Percentiles rank a stretch among this genome's conserved stretches.
These are phyloP conservation scores for Apiospora pterosperma DNA, from an alignment of 2,329 filamentous ascomycete species.

Conservation along the genomic window DNA sequence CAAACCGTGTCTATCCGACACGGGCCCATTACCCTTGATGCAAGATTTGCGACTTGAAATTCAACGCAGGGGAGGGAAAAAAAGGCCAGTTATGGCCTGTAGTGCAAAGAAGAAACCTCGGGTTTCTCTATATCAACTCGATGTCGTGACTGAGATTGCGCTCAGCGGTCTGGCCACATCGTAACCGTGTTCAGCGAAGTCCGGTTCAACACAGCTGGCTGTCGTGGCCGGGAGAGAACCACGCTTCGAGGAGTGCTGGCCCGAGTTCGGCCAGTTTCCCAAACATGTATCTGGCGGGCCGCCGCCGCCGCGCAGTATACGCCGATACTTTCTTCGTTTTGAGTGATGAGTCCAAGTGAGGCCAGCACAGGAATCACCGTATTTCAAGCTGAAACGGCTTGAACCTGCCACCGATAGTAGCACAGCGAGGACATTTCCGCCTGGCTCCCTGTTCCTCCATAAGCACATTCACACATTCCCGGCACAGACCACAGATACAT, in stretches of 20 bases:
- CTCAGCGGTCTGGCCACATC: background rate
- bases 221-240: background rate
- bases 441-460: constrained; percentile 73
- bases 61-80: background rate
- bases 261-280: background rate
- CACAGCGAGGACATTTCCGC: constrained; percentile 75
- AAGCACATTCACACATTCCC: constrained; percentile 79
- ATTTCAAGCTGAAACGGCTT: constrained; percentile 85
- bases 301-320: background rate
- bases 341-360: background rate
- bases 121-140: background rate
- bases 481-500: constrained; percentile 91
- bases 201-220: background rate
- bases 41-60: background rate
- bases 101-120: background rate
- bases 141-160: background rate
- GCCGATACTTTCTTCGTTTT: background rate
- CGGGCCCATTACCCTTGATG: background rate
- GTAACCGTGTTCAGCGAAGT: background rate
- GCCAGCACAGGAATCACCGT: constrained; percentile 43
- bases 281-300: background rate
- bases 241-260: background rate
- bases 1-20: background rate
- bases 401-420: constrained; percentile 74
- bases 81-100: background rate